Evolutionary conservation across 148 eudicot genomes (phyloP).

Genomic region (Mesembryanthemum crystallinum): DNA sequence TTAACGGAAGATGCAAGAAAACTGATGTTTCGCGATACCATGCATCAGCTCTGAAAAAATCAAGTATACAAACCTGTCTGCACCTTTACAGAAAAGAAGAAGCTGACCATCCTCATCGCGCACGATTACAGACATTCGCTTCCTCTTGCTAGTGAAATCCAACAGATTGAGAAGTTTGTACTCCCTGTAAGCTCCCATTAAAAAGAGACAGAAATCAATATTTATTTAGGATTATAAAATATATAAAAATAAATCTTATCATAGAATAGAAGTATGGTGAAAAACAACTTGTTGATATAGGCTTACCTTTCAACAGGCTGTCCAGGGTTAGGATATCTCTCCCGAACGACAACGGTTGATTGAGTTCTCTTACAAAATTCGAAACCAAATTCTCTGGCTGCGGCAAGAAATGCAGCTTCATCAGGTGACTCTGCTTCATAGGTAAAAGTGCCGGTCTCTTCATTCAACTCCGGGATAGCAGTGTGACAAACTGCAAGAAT

Average conservation of each 20-base stretch:
- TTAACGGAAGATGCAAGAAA: background rate
- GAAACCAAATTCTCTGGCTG: conserved; percentile 95
- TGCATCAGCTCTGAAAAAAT: conserved; percentile 16
- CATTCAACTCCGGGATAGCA: conserved; percentile 84
- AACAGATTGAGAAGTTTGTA: conserved; percentile 80
- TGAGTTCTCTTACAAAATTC: conserved; percentile 83
- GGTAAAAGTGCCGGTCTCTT: conserved; percentile 57
- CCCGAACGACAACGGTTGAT: conserved; percentile 70
- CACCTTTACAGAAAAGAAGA: conserved; percentile 89
- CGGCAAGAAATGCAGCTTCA: conserved; percentile 91
- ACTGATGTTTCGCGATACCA: conserved; percentile 8
- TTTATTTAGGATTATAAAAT: background rate
- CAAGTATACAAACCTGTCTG: conserved; percentile 69
- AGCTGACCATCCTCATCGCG: conserved; percentile 76
- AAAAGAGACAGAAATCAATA: background rate
- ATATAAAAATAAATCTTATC: background rate
- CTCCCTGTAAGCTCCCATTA: conserved; percentile 49
- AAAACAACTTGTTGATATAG: conserved; percentile 3
- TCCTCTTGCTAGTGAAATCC: conserved; percentile 95
- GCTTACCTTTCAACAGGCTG: conserved; percentile 73
- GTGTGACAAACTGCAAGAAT: conserved; percentile 91
- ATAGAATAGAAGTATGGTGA: background rate
- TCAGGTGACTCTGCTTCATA: conserved; percentile 99
- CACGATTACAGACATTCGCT: conserved; percentile 89
- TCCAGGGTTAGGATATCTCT: conserved; percentile 50